These are phyloP conservation scores for Ballota nigra DNA, from an alignment of 257 asterid species.

Conservation along the genomic window DNA sequence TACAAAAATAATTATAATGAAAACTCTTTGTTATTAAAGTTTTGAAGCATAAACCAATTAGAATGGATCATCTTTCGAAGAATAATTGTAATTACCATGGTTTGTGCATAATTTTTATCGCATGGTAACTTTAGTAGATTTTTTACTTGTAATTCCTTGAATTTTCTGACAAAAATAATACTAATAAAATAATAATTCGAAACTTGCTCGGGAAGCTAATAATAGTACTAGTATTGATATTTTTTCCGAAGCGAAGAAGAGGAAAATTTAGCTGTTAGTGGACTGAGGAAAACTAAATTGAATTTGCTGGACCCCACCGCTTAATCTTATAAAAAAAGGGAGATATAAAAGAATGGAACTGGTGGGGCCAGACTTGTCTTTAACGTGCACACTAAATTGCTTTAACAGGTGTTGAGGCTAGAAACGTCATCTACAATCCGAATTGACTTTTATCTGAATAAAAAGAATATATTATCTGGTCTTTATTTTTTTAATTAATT, in stretches of 20 bases:
- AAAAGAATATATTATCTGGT: too few relatives aligned
- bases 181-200: neutral
- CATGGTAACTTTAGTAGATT: neutral
- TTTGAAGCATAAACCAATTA: neutral
- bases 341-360: neutral
- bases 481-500: neutral
- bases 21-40: too few relatives aligned
- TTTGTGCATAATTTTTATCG: slow-evolving; percentile 2
- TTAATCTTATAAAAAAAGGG: neutral
- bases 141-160: neutral
- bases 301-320: slow-evolving; percentile 9
- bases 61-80: neutral
- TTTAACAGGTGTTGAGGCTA: neutral
- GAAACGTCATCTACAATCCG: neutral
- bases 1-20: neutral
- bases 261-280: slow-evolving; percentile 8
- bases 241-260: slow-evolving; percentile 14
- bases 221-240: neutral
- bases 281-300: slow-evolving; percentile 1
- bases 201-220: neutral
- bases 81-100: neutral
- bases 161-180: neutral
- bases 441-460: neutral
- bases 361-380: slow-evolving; percentile 16
- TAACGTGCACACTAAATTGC: neutral